Base-by-base conservation (phyloP, 192 early-diverging fungal species). In the Podila horticola region DNA sequence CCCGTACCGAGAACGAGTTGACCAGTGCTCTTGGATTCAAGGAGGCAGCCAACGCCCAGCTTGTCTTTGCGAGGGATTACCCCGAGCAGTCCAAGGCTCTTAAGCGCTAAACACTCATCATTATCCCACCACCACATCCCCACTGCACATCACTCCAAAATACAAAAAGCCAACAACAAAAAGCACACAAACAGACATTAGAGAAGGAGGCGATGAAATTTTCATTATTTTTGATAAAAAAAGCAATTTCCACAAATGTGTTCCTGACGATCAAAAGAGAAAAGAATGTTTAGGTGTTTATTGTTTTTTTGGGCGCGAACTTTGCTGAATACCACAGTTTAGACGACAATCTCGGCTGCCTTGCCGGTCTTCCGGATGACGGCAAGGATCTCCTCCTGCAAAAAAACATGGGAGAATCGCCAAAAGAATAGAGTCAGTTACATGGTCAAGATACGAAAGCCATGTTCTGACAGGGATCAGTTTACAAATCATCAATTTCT, bases 1-100 rank as follows among this genome's bases (percentile, higher is more conserved):
- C 95, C 50, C 84, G 95, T 79, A 95, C 96, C 11, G 95, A 98
- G 83, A 87, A 94, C 49, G 97, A 99, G 85, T 86, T 99, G 72
- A 89, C 92, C 48, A 94, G 94, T 69, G 93, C 93, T 13, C 51
- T 85, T 50, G 77, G 77, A 15, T 81, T 81, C 71, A 66, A 71
- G n/a, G 77, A 81, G 67, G 77, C 77, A 22, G 77, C 77, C 66
- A 73, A 69, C 58, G 72, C 77, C 11, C 77, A 81, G 64, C 67
- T 81, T 9, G 67, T 81, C 20, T 81, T 81, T 52, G 77, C 77
- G 73, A 64, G 67, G 50, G 71, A 81, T 49, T 81, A 81, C 62
- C 77, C 77, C 48, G 77, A 81, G 62, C 77, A 81, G 48, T 64
- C 70, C 67, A 72, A 69, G 62, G 77, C 71, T 26, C 77, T 81